phyloP scores from a whole-genome alignment of 495 filamentous ascomycete species.

The Xylaria telfairii region DNA sequence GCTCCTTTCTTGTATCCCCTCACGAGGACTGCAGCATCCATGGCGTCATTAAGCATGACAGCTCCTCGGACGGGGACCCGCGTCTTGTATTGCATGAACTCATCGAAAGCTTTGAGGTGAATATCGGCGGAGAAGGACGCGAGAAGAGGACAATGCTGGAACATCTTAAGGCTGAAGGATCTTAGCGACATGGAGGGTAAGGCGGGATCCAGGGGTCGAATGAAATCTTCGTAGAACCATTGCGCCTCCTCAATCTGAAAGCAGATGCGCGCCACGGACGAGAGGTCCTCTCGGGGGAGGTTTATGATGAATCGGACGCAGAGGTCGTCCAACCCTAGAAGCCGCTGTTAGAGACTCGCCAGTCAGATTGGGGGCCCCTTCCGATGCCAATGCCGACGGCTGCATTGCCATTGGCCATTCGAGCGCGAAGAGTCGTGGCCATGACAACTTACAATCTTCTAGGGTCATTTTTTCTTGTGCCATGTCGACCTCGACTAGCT shows the following conservation, averaged over 20 bases:
- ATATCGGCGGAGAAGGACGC: constrained; percentile 77
- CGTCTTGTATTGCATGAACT: constrained; percentile 92
- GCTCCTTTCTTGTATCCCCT: constrained; percentile 97
- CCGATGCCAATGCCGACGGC: neutral
- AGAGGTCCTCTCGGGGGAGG: constrained; percentile 86
- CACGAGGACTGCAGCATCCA: constrained; percentile 91
- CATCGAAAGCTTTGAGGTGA: constrained; percentile 79
- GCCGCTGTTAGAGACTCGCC: constrained; percentile 33
- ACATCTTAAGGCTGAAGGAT: constrained; percentile 84
- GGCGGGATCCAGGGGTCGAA: constrained; percentile 84
- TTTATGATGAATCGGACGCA: constrained; percentile 97
- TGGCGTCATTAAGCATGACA: constrained; percentile 86
- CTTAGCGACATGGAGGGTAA: constrained; percentile 84
- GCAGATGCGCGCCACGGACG: constrained; percentile 89
- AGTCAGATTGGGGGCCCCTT: neutral
- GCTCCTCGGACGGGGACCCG: constrained; percentile 92
- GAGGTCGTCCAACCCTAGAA: constrained; percentile 88
- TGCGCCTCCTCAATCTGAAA: constrained; percentile 99
- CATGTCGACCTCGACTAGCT: constrained; percentile 62
- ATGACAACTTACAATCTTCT: constrained; percentile 76
- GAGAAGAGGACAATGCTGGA: constrained; percentile 89
- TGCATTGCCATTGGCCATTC: neutral
- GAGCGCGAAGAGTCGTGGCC: constrained; percentile 7
- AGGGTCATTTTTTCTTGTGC: constrained; percentile 80
- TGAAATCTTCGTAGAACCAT: constrained; percentile 99